Conservation (phyloP, 495 filamentous ascomycete genomes). For the Bacidia gigantensis region DNA sequence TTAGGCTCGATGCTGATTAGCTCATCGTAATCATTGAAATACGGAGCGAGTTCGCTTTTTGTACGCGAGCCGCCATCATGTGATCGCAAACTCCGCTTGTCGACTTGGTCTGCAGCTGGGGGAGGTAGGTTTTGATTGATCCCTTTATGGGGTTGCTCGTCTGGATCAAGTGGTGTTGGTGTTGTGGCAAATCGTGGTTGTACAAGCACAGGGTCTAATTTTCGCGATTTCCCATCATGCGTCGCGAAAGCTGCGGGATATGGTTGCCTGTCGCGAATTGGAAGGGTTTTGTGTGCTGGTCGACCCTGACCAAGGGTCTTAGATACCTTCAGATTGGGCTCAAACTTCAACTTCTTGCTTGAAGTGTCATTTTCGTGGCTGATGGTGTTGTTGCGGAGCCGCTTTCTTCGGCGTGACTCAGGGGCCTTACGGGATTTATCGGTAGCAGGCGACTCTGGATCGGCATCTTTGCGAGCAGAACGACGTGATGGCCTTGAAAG, state of each 20-base stretch:
- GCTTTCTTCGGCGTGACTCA: slow-evolving; percentile 12
- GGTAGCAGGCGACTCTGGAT: slow-evolving; percentile 16
- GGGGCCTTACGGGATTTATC: slow-evolving; percentile 11
- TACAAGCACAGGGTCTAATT: slow-evolving; percentile 11
- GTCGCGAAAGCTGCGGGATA: slow-evolving; percentile 9
- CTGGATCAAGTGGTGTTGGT: background rate
- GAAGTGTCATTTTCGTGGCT: slow-evolving; percentile 7
- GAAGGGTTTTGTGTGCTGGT: slow-evolving; percentile 4
- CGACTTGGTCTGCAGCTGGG: slow-evolving; percentile 8
- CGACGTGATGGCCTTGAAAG: slow-evolving; percentile 19
- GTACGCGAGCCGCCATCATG: slow-evolving; percentile 42
- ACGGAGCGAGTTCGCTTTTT: slow-evolving; percentile 76
- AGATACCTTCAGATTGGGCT: background rate
- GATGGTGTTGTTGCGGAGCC: slow-evolving; percentile 10
- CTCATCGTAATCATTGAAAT: slow-evolving; percentile 85
- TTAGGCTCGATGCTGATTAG: slow-evolving; percentile 69
- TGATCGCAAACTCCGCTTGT: slow-evolving; percentile 37
- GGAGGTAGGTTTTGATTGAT: slow-evolving; percentile 7
- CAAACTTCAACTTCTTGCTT: slow-evolving; percentile 12
- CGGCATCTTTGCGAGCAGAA: slow-evolving; percentile 12
- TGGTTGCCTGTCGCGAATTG: slow-evolving; percentile 9
- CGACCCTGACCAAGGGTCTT: background rate
- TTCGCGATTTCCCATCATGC: slow-evolving; percentile 8
- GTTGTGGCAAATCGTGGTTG: slow-evolving; percentile 1
- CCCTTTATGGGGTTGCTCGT: background rate